These are phyloP conservation scores for Hypsizygus marmoreus DNA, from an alignment of 768 basidiomycete genomes.

Conservation along the genomic window DNA sequence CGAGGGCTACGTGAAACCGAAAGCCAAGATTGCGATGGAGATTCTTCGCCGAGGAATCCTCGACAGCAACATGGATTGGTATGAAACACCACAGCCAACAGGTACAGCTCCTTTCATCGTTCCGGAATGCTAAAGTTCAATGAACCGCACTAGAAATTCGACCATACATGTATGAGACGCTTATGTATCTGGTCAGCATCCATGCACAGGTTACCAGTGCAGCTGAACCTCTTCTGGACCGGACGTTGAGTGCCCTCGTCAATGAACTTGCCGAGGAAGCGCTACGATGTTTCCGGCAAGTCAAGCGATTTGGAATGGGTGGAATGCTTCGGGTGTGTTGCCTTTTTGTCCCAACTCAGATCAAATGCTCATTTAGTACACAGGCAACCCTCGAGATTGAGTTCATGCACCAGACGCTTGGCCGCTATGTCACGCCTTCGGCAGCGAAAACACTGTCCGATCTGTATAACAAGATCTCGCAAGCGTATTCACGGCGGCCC, in stretches of 20 bases:
- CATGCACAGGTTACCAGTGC: slow-evolving; percentile 88
- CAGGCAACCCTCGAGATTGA: slow-evolving; percentile 99
- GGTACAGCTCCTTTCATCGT: slow-evolving; percentile 47
- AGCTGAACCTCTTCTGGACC: slow-evolving; percentile 77
- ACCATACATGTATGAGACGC: slow-evolving; percentile 87
- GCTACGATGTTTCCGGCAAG: slow-evolving; percentile 81
- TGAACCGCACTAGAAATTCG: slow-evolving; percentile 68
- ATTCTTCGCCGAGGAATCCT: slow-evolving; percentile 82
- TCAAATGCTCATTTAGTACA: slow-evolving; percentile 9
- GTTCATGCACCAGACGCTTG: slow-evolving; percentile 96
- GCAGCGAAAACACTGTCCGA: slow-evolving; percentile 88
- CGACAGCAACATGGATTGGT: slow-evolving; percentile 87
- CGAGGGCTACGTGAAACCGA: slow-evolving; percentile 83
- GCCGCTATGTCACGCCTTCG: slow-evolving; percentile 78
- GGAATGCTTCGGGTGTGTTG: slow-evolving; percentile 90
- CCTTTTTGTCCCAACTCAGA: not conserved
- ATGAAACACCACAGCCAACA: slow-evolving; percentile 87
- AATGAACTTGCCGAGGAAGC: slow-evolving; percentile 85
- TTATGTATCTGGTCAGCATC: slow-evolving; percentile 87
- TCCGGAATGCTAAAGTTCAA: not conserved
- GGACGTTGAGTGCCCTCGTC: slow-evolving; percentile 79
- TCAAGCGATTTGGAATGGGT: slow-evolving; percentile 94
- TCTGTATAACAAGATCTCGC: slow-evolving; percentile 92
- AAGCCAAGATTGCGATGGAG: slow-evolving; percentile 63
- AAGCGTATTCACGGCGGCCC: slow-evolving; percentile 83